A percentile compares a stretch with the other conserved stretches of the same genome.
These are phyloP conservation scores for Nevesoporus exiguus DNA, from an alignment of 768 basidiomycete species.

Conservation along the genomic window DNA sequence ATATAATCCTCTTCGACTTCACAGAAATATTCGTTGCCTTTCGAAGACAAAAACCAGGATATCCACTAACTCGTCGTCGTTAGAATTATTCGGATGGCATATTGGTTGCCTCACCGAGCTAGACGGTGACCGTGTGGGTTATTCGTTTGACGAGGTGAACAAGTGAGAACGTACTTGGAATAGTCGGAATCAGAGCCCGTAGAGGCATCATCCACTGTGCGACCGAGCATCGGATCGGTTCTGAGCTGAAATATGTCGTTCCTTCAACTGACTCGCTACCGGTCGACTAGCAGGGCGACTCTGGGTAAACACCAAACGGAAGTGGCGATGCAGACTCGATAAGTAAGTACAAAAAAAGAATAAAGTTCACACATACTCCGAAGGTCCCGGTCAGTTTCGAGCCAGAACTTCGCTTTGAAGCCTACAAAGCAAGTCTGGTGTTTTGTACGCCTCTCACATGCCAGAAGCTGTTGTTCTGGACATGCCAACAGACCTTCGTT, in stretches of 20 bases:
- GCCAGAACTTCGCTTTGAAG: too few species aligned
- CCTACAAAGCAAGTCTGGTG: not conserved
- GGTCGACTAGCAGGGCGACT: slow-evolving; percentile 7
- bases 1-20: slow-evolving; percentile 99
- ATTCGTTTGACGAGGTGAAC: not conserved
- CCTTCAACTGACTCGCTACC: slow-evolving; percentile 26
- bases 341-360: slow-evolving; percentile 9
- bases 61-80: slow-evolving; percentile 66
- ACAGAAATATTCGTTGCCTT: slow-evolving; percentile 99
- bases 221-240: slow-evolving; percentile 35
- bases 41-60: slow-evolving; percentile 94
- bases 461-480: slow-evolving; percentile 27
- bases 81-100: slow-evolving; percentile 15
- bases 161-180: slow-evolving; percentile 65
- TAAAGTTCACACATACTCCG: slow-evolving; percentile 7
- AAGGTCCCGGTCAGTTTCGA: too few species aligned
- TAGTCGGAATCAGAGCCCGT: slow-evolving; percentile 95
- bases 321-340: slow-evolving; percentile 21
- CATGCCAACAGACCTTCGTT: slow-evolving; percentile 37
- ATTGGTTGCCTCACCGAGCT: slow-evolving; percentile 28
- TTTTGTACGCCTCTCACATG: slow-evolving; percentile 16
- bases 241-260: slow-evolving; percentile 11
- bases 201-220: slow-evolving; percentile 78
- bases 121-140: slow-evolving; percentile 17
- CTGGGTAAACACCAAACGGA: not conserved